phyloP scores from a whole-genome alignment of 805 yeast genomes.

The Phaffomyces antillensis region DNA sequence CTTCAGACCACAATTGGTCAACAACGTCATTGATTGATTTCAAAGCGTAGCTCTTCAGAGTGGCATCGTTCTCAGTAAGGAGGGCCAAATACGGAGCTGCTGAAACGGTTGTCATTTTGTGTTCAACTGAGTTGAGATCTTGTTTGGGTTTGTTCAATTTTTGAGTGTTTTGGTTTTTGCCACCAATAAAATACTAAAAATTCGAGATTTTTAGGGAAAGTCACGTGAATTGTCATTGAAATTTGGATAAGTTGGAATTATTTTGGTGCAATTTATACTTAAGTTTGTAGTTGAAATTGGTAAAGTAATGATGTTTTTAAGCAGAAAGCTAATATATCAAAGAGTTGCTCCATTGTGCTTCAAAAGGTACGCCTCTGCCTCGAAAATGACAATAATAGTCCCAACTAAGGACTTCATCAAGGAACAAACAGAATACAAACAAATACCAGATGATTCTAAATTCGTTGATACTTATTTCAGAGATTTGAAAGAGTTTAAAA shows the following conservation, averaged over 20 bases:
- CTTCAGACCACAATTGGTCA: slow-evolving; percentile 95
- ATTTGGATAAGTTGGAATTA: no score
- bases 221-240: neutral
- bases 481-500: slow-evolving; percentile 31
- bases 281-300: no score
- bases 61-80: slow-evolving; percentile 71
- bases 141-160: neutral
- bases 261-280: neutral
- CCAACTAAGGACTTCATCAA: slow-evolving; percentile 16
- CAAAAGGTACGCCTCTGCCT: slow-evolving; percentile 10
- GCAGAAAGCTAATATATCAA: neutral
- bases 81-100: slow-evolving; percentile 92
- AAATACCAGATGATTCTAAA: slow-evolving; percentile 47
- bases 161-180: slow-evolving; percentile 1
- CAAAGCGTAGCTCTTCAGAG: slow-evolving; percentile 78
- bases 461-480: slow-evolving; percentile 43
- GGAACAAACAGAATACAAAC: slow-evolving; percentile 31
- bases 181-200: neutral
- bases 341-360: no score
- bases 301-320: neutral
- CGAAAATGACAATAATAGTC: slow-evolving; percentile 11
- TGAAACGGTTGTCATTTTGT: slow-evolving; percentile 36
- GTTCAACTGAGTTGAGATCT: neutral
- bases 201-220: neutral
- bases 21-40: slow-evolving; percentile 73